Evolutionary conservation across 1,284 basidiomycete species (phyloP).

Genomic region (Pterulicium gracile): DNA sequence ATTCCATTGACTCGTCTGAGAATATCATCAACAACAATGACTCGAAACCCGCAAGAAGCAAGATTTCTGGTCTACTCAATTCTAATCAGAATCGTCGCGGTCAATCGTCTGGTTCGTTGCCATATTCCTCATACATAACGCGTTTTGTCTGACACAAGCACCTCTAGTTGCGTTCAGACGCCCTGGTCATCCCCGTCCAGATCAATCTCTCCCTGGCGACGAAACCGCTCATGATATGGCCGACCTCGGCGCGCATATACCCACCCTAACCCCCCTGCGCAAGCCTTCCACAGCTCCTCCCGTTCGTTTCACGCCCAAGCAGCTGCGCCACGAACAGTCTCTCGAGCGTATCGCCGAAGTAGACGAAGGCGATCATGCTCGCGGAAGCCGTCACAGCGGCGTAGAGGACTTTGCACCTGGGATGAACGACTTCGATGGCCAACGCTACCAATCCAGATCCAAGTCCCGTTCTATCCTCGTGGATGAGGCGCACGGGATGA

Average conservation of each 20-base stretch:
- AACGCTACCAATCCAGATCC: not conserved
- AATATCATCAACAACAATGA: not conserved
- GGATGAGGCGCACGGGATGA: not conserved
- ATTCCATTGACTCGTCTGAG: not conserved
- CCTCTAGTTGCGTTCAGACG: too few relatives aligned
- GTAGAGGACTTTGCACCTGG: not conserved
- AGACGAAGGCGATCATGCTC: not conserved
- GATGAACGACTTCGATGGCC: too few relatives aligned
- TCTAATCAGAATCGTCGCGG: not conserved
- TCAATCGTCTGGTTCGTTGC: not conserved
- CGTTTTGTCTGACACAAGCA: too few relatives aligned
- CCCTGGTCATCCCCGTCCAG: too few relatives aligned
- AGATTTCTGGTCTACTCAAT: not conserved
- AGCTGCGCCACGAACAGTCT: not conserved
- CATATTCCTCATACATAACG: too few relatives aligned
- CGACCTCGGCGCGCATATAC: not conserved
- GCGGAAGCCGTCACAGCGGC: not conserved
- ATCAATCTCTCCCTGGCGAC: too few relatives aligned
- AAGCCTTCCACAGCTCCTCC: not conserved
- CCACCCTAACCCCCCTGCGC: not conserved
- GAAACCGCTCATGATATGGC: not conserved
- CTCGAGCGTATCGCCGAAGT: not conserved
- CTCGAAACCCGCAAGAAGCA: not conserved
- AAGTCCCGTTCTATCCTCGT: not conserved
- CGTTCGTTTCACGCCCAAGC: not conserved